phyloP scores from a whole-genome alignment of 352 stramenopile genomes.

The Saprolegnia diclina region DNA sequence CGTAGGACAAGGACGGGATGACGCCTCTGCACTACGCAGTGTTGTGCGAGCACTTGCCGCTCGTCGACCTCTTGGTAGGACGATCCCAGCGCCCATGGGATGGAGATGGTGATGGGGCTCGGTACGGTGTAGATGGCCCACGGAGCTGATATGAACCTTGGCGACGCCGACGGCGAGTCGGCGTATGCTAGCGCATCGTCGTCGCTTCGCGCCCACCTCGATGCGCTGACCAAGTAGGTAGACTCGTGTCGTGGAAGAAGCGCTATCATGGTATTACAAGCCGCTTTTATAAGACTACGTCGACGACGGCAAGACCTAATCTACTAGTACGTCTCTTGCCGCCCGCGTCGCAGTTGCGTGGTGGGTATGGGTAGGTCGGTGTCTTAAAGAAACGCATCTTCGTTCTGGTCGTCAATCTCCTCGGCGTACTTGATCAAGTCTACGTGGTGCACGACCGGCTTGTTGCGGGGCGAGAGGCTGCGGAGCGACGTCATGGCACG shows the following conservation, averaged over 20 bases:
- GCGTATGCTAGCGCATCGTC: slow-evolving; percentile 40
- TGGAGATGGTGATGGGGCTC: neutral
- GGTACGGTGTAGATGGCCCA: slow-evolving; percentile 41
- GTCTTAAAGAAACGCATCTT: slow-evolving; percentile 2
- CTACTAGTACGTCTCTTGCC: neutral
- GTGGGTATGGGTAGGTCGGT: neutral
- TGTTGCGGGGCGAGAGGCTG: slow-evolving; percentile 70
- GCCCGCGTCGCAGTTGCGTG: neutral
- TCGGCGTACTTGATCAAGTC: slow-evolving; percentile 83
- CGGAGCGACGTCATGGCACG: slow-evolving; percentile 67
- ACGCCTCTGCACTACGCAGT: slow-evolving; percentile 72
- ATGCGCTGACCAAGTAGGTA: neutral
- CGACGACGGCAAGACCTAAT: neutral
- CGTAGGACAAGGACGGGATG: slow-evolving; percentile 71
- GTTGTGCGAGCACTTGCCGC: slow-evolving; percentile 61
- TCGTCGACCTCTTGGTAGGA: slow-evolving; percentile 56
- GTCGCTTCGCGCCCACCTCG: slow-evolving; percentile 36
- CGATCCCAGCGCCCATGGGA: neutral
- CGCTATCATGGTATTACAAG: neutral
- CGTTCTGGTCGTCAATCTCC: slow-evolving; percentile 61
- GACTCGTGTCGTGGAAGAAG: neutral
- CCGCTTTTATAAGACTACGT: slow-evolving; percentile 7
- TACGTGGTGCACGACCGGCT: slow-evolving; percentile 69
- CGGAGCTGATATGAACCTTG: slow-evolving; percentile 50
- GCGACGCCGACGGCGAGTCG: slow-evolving; percentile 66